Evolutionary conservation across 2,329 filamentous ascomycete genomes (phyloP).

Genomic region (Exserohilum turcica): DNA sequence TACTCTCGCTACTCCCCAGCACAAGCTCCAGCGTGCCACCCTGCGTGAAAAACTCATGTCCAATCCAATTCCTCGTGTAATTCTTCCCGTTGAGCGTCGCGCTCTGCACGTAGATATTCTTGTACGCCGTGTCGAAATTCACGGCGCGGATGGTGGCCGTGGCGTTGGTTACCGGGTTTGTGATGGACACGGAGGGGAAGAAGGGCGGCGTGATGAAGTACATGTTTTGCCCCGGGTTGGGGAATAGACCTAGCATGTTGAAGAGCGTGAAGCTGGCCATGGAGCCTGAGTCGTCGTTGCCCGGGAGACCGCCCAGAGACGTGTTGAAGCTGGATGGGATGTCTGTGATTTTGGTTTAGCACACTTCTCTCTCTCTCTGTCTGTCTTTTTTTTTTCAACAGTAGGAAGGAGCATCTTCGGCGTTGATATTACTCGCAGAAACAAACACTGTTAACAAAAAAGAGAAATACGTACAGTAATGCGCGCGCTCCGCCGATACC

Average conservation of each 20-base stretch:
- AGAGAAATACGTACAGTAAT: slow-evolving; percentile 39
- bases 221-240: slow-evolving; percentile 55
- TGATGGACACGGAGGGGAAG: slow-evolving; percentile 50
- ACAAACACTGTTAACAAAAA: background rate
- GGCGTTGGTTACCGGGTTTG: slow-evolving; percentile 48
- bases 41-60: slow-evolving; percentile 53
- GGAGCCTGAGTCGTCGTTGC: slow-evolving; percentile 55
- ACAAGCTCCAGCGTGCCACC: slow-evolving; percentile 52
- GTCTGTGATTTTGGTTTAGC: no score
- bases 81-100: slow-evolving; percentile 50
- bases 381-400: no score
- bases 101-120: slow-evolving; percentile 53
- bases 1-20: slow-evolving; percentile 50
- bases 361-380: no score
- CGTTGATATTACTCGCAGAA: no score
- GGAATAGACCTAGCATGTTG: slow-evolving; percentile 53
- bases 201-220: slow-evolving; percentile 56
- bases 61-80: slow-evolving; percentile 54
- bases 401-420: no score
- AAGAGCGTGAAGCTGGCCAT: slow-evolving; percentile 54
- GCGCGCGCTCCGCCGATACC: slow-evolving; percentile 49
- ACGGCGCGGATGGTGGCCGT: slow-evolving; percentile 49
- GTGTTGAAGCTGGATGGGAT: slow-evolving; percentile 53
- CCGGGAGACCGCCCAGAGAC: slow-evolving; percentile 50
- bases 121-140: slow-evolving; percentile 51